phyloP scores from a whole-genome alignment of 768 basidiomycete species.

The Fistulinella prunicolor region DNA sequence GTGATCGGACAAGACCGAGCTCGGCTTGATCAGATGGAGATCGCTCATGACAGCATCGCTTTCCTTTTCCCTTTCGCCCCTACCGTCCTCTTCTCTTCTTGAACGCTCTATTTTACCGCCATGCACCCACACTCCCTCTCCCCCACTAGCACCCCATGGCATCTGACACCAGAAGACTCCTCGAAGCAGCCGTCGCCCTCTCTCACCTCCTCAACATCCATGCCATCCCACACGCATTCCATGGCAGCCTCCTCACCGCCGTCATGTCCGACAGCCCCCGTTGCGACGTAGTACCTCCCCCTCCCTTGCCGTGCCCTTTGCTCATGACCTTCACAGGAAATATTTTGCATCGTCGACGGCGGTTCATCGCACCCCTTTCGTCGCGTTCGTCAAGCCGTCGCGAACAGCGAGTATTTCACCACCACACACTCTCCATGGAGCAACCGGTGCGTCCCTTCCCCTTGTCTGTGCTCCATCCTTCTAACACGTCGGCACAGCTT shows the following conservation, averaged over 20 bases:
- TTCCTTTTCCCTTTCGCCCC: constrained; percentile 37
- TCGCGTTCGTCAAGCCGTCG: constrained; percentile 72
- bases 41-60: constrained; percentile 44
- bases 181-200: constrained; percentile 76
- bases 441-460: constrained; percentile 52
- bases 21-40: constrained; percentile 35
- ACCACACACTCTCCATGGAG: constrained; percentile 81
- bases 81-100: constrained; percentile 39
- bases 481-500: constrained; percentile 43
- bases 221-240: constrained; percentile 75
- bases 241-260: constrained; percentile 72
- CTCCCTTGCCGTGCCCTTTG: neutral
- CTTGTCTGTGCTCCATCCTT: neutral
- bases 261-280: constrained; percentile 62
- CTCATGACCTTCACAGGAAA: constrained; percentile 57
- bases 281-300: constrained; percentile 50
- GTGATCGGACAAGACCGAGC: constrained; percentile 29
- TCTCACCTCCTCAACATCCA: constrained; percentile 56
- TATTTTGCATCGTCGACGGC: constrained; percentile 80
- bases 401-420: constrained; percentile 61
- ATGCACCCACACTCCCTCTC: constrained; percentile 41
- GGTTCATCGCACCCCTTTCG: constrained; percentile 74
- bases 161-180: constrained; percentile 66
- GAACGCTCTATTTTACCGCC: constrained; percentile 46
- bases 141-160: constrained; percentile 40